Evolutionary conservation across 306 rosid genomes (phyloP).

Genomic region (Oxytropis ochrocephala): DNA sequence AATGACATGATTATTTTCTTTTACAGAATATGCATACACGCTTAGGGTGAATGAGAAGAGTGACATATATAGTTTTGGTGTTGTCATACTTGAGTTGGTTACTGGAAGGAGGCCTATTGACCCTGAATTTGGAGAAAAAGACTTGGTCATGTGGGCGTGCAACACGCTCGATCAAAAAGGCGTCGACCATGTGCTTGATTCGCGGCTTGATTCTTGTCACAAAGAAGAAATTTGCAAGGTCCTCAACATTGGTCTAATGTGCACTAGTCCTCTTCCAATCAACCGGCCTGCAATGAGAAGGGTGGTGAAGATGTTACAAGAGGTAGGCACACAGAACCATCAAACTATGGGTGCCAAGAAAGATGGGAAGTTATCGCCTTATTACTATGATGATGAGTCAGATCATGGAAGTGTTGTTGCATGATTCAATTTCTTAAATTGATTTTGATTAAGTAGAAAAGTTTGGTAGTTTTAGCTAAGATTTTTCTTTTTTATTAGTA

Average conservation of each 20-base stretch:
- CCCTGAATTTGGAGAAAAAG: slow-evolving; percentile 87
- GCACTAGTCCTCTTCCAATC: slow-evolving; percentile 90
- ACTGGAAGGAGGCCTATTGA: slow-evolving; percentile 68
- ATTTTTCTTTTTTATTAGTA: background rate
- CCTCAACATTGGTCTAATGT: slow-evolving; percentile 74
- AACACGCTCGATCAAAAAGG: slow-evolving; percentile 77
- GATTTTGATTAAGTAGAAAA: background rate
- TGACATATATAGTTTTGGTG: slow-evolving; percentile 89
- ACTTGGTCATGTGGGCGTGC: slow-evolving; percentile 86
- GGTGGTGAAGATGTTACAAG: slow-evolving; percentile 64
- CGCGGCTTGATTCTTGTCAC: slow-evolving; percentile 61
- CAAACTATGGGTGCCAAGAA: slow-evolving; percentile 26
- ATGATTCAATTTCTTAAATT: slow-evolving; percentile 13
- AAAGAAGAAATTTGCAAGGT: slow-evolving; percentile 76
- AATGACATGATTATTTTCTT: background rate
- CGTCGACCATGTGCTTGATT: slow-evolving; percentile 59
- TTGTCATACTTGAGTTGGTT: slow-evolving; percentile 78
- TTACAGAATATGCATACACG: slow-evolving; percentile 88
- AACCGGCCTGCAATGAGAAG: slow-evolving; percentile 65
- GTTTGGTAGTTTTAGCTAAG: background rate
- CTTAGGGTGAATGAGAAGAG: slow-evolving; percentile 94
- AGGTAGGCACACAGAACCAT: slow-evolving; percentile 42
- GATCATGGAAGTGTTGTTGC: slow-evolving; percentile 69
- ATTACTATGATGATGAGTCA: slow-evolving; percentile 56
- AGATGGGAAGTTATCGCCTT: slow-evolving; percentile 58